These are phyloP conservation scores for Mallotus nudiflorus DNA, from an alignment of 345 rosid species.

Conservation along the genomic window DNA sequence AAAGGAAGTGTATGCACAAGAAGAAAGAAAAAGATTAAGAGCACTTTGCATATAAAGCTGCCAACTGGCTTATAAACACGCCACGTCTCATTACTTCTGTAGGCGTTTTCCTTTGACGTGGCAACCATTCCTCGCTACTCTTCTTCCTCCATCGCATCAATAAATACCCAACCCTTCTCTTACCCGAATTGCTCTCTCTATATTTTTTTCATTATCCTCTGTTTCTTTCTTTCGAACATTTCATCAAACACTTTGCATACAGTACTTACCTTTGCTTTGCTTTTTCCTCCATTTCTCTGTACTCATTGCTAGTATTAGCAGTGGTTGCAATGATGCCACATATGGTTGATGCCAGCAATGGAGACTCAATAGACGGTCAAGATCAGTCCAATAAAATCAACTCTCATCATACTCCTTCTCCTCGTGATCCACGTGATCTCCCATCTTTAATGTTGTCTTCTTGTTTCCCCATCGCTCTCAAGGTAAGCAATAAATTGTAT, in stretches of 20 bases:
- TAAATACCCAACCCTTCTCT: slow-evolving; percentile 35
- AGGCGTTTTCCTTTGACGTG: slow-evolving; percentile 48
- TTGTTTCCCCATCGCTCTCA: slow-evolving; percentile 73
- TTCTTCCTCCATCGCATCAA: slow-evolving; percentile 30
- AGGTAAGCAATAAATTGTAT: slow-evolving; percentile 38
- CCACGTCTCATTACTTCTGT: slow-evolving; percentile 51
- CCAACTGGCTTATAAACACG: slow-evolving; percentile 41
- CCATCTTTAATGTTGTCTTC: slow-evolving; percentile 52
- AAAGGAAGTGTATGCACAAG: neutral
- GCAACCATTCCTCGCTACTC: slow-evolving; percentile 41
- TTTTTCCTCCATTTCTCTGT: neutral
- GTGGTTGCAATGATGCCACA: slow-evolving; percentile 32
- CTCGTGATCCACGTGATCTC: slow-evolving; percentile 45
- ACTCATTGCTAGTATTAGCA: neutral
- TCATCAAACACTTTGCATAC: too few relatives aligned
- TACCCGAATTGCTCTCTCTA: neutral
- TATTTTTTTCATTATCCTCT: neutral
- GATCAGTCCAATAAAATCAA: slow-evolving; percentile 25
- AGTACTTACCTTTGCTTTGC: neutral
- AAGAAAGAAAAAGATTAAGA: slow-evolving; percentile 14
- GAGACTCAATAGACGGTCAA: slow-evolving; percentile 31
- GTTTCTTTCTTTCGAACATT: neutral
- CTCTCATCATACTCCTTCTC: neutral
- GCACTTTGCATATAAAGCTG: slow-evolving; percentile 22
- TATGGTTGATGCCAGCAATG: slow-evolving; percentile 30